Evolutionary conservation across 202 grass and related monocot species (phyloP), one percentile per base, ranked within the genome.

Genomic region (Digitaria exilis): DNA sequence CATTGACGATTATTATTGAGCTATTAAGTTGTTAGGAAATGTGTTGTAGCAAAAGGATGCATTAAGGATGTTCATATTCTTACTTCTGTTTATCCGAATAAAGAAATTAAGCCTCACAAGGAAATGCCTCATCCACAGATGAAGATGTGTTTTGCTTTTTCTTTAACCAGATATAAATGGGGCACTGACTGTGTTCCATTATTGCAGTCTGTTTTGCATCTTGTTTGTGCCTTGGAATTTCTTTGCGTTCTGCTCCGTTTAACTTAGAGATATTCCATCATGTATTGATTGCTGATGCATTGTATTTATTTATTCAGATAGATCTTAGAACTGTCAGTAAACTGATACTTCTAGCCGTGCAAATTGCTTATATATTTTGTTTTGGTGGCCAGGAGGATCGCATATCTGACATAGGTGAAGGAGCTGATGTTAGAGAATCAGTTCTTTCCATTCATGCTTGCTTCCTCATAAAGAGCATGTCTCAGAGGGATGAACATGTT

Each of bases 401-500:
- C 58, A 85, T 95, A 87, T 94, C 93, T 87, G 96, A 92, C 80
- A 98, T 98, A 87, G 96, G 96, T 64, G 82, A 86, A 85, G 85
- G 86, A 83, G 93, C 91, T 90, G 93, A 98, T 84, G 79, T 80
- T 80, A 93, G 91, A 85, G 96, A 98, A 75, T 89, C 89, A 32
- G 89, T 92, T 92, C 89, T 96, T 75, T 90, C 93, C 69, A 76
- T 85, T 81, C 96, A 98, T 87, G 80, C 91, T 16, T 96, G 96
- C 83, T 94, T 94, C 84, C 87, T 98, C 68, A 98, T 98, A 96
- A 98, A 96, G 84, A 96, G 87, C 81, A 92, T 98, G 93, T 92
- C 93, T 71, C 96, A 98, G 84, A 96, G 93, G 86, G 93, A 98
- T 85, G 96, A 98, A 39, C 85, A 93, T 88, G 89, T 96, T 79